A percentile compares a stretch with the other conserved stretches of the same genome.
These are phyloP conservation scores for Sesbania bispinosa DNA, from an alignment of 306 rosid species.

Conservation along the genomic window DNA sequence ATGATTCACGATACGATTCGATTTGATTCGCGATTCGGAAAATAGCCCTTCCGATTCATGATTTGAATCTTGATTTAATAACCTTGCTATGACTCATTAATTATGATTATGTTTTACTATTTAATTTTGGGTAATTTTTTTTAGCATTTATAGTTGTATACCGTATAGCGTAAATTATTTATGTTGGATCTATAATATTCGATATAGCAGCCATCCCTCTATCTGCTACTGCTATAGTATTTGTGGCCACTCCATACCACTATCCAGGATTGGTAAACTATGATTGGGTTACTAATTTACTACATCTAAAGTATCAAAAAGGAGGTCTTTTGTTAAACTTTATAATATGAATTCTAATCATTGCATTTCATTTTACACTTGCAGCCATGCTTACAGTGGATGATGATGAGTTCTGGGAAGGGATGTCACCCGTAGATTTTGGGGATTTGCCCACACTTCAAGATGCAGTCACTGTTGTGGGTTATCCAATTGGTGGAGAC, in stretches of 20 bases:
- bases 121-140: background rate
- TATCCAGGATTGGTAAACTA: background rate
- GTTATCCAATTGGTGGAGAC: slow-evolving; percentile 97
- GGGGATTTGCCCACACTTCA: slow-evolving; percentile 86
- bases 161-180: background rate
- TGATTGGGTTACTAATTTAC: background rate
- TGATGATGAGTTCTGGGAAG: slow-evolving; percentile 93
- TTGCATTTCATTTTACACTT: slow-evolving; percentile 29
- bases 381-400: slow-evolving; percentile 90
- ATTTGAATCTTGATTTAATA: no score
- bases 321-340: background rate
- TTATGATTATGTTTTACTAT: background rate
- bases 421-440: slow-evolving; percentile 81
- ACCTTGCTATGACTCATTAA: no score
- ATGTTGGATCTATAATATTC: background rate
- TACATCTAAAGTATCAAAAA: background rate
- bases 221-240: background rate
- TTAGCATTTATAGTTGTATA: background rate
- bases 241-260: background rate
- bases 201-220: background rate
- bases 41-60: no score
- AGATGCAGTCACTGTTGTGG: slow-evolving; percentile 95
- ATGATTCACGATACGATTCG: no score
- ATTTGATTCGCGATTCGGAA: no score
- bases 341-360: slow-evolving; percentile 16